Conservation (phyloP, 1,139 yeast species). For the Saccharomyces hybrid region DNA sequence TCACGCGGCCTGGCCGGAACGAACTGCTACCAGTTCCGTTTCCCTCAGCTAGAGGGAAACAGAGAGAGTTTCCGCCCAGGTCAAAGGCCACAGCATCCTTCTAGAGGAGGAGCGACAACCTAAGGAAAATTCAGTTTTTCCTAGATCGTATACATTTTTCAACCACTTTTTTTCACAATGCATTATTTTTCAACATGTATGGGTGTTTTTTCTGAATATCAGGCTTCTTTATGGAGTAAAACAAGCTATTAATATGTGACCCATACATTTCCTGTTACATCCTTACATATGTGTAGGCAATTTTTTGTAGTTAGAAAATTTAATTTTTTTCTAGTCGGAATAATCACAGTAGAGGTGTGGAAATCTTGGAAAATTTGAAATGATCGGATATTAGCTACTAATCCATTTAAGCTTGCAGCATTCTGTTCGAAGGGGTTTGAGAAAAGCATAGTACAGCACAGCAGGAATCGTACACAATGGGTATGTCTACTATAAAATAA, state of each 20-base stretch:
- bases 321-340: neutral
- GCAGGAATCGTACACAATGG: constrained; percentile 6
- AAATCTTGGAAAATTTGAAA: neutral
- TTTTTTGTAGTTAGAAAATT: neutral
- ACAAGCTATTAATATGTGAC: neutral
- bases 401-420: neutral
- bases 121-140: neutral
- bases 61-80: neutral
- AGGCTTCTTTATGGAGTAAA: neutral
- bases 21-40: neutral
- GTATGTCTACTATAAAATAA: constrained; percentile 1
- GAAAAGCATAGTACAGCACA: neutral
- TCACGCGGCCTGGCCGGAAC: neutral
- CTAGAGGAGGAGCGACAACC: neutral
- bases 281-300: neutral
- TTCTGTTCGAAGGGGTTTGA: neutral
- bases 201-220: neutral
- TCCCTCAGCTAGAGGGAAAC: neutral
- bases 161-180: neutral
- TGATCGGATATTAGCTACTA: neutral
- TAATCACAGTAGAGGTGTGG: neutral
- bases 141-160: neutral
- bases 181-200: neutral
- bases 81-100: neutral
- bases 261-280: neutral